Evolutionary conservation across 495 filamentous ascomycete genomes (phyloP).

Genomic region (Penicillium psychrofluorescens): DNA sequence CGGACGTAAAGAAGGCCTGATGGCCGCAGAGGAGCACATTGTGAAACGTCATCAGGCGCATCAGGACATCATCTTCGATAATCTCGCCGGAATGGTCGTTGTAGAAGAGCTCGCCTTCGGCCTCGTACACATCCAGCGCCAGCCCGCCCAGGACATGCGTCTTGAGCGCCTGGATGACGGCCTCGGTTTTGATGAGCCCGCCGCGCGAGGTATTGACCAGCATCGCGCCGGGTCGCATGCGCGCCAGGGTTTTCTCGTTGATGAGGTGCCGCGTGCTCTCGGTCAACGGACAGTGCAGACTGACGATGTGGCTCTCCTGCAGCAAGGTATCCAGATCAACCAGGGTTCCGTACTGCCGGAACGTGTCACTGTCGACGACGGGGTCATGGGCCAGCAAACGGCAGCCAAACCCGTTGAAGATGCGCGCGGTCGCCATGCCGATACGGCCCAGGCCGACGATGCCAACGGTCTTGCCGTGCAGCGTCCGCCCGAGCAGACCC

Average conservation of each 20-base stretch:
- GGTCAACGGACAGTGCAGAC: conserved; percentile 58
- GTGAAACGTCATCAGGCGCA: conserved; percentile 63
- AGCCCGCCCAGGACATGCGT: conserved; percentile 56
- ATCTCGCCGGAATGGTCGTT: conserved; percentile 59
- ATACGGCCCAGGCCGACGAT: conserved; percentile 31
- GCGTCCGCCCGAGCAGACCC: conserved; percentile 52
- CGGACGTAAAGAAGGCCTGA: conserved; percentile 63
- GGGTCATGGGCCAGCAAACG: conserved; percentile 52
- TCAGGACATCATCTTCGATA: conserved; percentile 61
- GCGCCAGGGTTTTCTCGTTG: conserved; percentile 40
- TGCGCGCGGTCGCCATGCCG: conserved; percentile 29
- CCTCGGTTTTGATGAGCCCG: conserved; percentile 51
- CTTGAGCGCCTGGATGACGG: conserved; percentile 56
- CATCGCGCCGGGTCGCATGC: conserved; percentile 54
- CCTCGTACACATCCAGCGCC: conserved; percentile 80
- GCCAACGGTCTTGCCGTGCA: conserved; percentile 51
- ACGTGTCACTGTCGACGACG: conserved; percentile 33
- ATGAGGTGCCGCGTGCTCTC: conserved; percentile 55
- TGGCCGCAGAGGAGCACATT: conserved; percentile 63
- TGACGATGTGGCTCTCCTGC: conserved; percentile 50
- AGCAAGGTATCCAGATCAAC: conserved; percentile 49
- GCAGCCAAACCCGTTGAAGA: conserved; percentile 57
- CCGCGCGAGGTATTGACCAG: conserved; percentile 63
- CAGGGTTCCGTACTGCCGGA: conserved; percentile 44
- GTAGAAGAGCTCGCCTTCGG: conserved; percentile 61